phyloP scores from a whole-genome alignment of 805 yeast genomes.

The Starmera amethionina region DNA sequence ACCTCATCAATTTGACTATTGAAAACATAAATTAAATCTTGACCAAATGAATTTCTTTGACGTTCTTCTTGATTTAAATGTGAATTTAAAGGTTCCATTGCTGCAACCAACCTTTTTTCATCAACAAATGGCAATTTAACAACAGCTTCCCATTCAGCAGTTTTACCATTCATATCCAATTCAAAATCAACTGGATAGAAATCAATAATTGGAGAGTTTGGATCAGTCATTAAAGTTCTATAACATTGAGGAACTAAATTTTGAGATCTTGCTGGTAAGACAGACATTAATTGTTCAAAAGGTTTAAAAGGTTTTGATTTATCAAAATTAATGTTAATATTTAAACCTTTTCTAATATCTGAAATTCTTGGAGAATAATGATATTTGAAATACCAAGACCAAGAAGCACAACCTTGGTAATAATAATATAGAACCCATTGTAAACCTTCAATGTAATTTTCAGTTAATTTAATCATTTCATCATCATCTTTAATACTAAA shows the following conservation, averaged over 20 bases:
- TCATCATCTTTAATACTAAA: conserved; percentile 52
- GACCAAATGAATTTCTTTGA: conserved; percentile 66
- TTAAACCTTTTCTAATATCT: conserved; percentile 67
- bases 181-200: conserved; percentile 86
- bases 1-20: conserved; percentile 66
- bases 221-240: conserved; percentile 78
- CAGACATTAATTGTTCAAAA: conserved; percentile 95
- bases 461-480: conserved; percentile 50
- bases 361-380: conserved; percentile 95
- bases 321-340: conserved; percentile 51
- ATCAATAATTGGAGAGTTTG: conserved; percentile 76
- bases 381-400: conserved; percentile 90
- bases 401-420: conserved; percentile 83
- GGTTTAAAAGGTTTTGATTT: conserved; percentile 79
- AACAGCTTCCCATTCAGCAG: conserved; percentile 97
- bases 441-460: conserved; percentile 84
- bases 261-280: conserved; percentile 85
- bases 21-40: conserved; percentile 54
- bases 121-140: conserved; percentile 90
- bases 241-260: conserved; percentile 67
- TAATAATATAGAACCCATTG: conserved; percentile 96
- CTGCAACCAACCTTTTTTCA: conserved; percentile 59
- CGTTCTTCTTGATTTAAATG: conserved; percentile 62
- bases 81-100: conserved; percentile 57
- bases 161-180: conserved; percentile 87